Conservation (phyloP, 352 stramenopile species). For the Poterioochromonas sp. region DNA sequence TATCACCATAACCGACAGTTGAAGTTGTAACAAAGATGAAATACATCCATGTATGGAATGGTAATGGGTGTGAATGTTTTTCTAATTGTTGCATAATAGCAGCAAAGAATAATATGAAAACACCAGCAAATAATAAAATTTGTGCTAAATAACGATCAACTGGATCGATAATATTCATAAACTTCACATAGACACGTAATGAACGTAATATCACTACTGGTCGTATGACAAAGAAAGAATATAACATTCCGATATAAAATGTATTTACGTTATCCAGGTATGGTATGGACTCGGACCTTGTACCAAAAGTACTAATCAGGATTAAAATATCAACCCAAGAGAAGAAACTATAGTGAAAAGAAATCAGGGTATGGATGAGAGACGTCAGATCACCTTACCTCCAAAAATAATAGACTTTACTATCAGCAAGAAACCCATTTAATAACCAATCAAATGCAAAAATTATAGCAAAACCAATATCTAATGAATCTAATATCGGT, state of each 20-base stretch:
- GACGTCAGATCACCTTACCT: background rate
- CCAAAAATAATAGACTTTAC: background rate
- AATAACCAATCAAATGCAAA: slow-evolving; percentile 29
- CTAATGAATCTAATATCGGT: background rate
- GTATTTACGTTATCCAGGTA: background rate
- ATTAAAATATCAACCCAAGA: slow-evolving; percentile 5
- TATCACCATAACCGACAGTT: slow-evolving; percentile 42
- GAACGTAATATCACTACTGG: background rate
- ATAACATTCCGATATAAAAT: background rate
- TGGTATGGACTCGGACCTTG: background rate
- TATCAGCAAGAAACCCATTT: slow-evolving; percentile 6
- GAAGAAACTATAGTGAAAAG: slow-evolving; percentile 26
- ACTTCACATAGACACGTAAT: background rate
- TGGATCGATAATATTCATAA: background rate
- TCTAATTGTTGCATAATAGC: slow-evolving; percentile 24
- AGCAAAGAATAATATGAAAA: background rate
- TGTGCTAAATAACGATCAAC: slow-evolving; percentile 9
- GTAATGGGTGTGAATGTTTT: background rate
- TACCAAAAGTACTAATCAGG: background rate
- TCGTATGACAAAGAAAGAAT: background rate
- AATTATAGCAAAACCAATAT: background rate
- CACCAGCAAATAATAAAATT: background rate
- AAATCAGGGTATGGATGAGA: background rate
- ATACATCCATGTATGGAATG: slow-evolving; percentile 35
- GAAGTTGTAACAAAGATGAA: slow-evolving; percentile 38